phyloP scores from a whole-genome alignment of 257 asterid species.

The Jacaranda mimosifolia region DNA sequence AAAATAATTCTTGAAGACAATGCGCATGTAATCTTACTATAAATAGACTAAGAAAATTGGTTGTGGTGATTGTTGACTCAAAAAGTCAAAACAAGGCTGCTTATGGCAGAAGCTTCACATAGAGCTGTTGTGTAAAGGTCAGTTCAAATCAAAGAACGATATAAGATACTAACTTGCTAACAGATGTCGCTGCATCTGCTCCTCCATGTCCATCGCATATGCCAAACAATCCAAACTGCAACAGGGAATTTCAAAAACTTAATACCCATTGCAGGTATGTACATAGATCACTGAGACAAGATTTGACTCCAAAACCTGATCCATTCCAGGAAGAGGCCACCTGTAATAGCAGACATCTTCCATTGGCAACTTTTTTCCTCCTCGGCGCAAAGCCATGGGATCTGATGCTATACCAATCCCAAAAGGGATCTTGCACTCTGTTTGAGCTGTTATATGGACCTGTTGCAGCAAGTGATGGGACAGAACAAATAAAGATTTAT shows the following conservation, averaged over 20 bases:
- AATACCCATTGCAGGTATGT: slow-evolving; percentile 28
- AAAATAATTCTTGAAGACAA: neutral
- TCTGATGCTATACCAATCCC: slow-evolving; percentile 87
- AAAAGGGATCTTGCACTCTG: slow-evolving; percentile 69
- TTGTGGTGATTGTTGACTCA: neutral
- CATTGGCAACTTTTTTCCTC: slow-evolving; percentile 88
- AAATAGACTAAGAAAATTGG: neutral
- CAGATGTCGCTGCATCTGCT: slow-evolving; percentile 85
- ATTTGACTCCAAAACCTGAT: slow-evolving; percentile 64
- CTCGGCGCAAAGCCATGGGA: slow-evolving; percentile 89
- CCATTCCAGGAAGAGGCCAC: slow-evolving; percentile 91
- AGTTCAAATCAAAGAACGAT: slow-evolving; percentile 34
- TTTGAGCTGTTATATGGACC: slow-evolving; percentile 70
- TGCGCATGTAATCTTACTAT: slow-evolving; percentile 19
- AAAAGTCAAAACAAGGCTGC: slow-evolving; percentile 18
- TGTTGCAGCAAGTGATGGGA: slow-evolving; percentile 39
- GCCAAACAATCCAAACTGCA: slow-evolving; percentile 89
- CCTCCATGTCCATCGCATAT: slow-evolving; percentile 98
- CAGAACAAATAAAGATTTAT: slow-evolving; percentile 1
- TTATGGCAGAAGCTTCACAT: slow-evolving; percentile 14
- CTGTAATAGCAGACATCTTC: slow-evolving; percentile 88
- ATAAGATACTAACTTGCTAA: slow-evolving; percentile 83
- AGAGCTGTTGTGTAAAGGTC: slow-evolving; percentile 2
- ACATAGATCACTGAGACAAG: slow-evolving; percentile 27
- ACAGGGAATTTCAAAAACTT: slow-evolving; percentile 33